Percentiles rank a stretch among this genome's conserved stretches.
Conservation (phyloP, 31 red algal species). For the Asparagopsis taxiformis region DNA sequence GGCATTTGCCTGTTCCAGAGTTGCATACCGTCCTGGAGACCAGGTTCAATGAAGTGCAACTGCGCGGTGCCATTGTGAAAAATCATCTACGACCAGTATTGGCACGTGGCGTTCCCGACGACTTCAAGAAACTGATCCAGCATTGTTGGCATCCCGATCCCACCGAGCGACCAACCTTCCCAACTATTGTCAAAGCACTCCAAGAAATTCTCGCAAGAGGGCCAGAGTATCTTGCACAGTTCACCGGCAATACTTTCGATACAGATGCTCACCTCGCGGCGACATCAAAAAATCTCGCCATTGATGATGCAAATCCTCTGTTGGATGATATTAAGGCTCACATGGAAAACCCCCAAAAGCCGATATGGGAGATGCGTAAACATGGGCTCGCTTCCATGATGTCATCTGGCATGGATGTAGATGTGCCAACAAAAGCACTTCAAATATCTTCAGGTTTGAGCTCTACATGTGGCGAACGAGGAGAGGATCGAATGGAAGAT, state of each 20-base stretch:
- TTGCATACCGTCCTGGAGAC: constrained; percentile 97
- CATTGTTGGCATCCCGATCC: constrained; percentile 84
- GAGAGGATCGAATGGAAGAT: constrained; percentile 96
- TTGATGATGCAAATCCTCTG: constrained; percentile 23
- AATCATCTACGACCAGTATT: constrained; percentile 81
- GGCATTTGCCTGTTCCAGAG: constrained; percentile 85
- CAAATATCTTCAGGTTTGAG: constrained; percentile 46
- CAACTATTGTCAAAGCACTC: constrained; percentile 34
- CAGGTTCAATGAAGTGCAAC: constrained; percentile 90
- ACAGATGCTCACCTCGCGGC: constrained; percentile 45
- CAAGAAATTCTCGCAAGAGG: constrained; percentile 23
- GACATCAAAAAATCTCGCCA: constrained; percentile 19
- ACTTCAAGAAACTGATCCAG: constrained; percentile 68
- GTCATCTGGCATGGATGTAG: constrained; percentile 11
- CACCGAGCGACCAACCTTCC: constrained; percentile 53
- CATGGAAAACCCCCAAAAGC: constrained; percentile 8
- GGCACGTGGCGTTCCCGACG: constrained; percentile 50
- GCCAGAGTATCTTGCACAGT: constrained; percentile 21
- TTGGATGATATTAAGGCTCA: constrained; percentile 31
- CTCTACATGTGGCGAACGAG: constrained; percentile 79
- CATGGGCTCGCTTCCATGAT: constrained; percentile 1
- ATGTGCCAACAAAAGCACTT: neutral
- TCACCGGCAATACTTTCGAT: constrained; percentile 54
- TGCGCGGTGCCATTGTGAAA: constrained; percentile 87
- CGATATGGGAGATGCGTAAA: constrained; percentile 39